Evolutionary conservation across 805 yeast species (phyloP).

Genomic region (Candida tibetensis): DNA sequence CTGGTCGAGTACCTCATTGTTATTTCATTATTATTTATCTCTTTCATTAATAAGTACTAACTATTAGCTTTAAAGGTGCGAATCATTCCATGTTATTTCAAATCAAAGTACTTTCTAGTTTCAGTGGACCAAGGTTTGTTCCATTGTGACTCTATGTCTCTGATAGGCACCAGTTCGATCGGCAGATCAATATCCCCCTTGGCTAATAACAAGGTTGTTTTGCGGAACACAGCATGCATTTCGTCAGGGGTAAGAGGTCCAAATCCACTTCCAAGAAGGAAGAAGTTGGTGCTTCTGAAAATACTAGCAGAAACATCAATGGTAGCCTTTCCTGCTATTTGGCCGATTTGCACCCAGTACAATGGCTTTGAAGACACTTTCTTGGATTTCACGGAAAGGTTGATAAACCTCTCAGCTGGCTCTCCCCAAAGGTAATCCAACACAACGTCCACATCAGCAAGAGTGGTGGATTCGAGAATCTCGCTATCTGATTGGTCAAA

Average conservation of each 20-base stretch:
- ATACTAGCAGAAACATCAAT: slow-evolving; percentile 3
- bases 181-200: slow-evolving; percentile 4
- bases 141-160: slow-evolving; percentile 9
- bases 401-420: slow-evolving; percentile 4
- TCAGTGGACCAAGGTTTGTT: slow-evolving; percentile 3
- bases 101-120: slow-evolving; percentile 10
- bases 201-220: slow-evolving; percentile 5
- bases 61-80: too few species aligned
- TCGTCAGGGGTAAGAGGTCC: slow-evolving; percentile 6
- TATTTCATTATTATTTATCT: too few species aligned
- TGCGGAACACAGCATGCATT: neutral
- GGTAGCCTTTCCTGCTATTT: slow-evolving; percentile 7
- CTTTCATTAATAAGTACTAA: too few species aligned
- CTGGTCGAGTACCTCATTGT: too few species aligned
- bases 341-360: slow-evolving; percentile 12
- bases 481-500: slow-evolving; percentile 2
- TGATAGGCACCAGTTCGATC: slow-evolving; percentile 4
- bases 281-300: slow-evolving; percentile 10
- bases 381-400: neutral
- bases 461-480: neutral
- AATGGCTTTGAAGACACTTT: slow-evolving; percentile 2
- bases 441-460: slow-evolving; percentile 9
- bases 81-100: too few species aligned
- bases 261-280: slow-evolving; percentile 11
- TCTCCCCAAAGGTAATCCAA: slow-evolving; percentile 11